These are phyloP conservation scores for Botrytis aclada DNA, from an alignment of 2,329 filamentous ascomycete species.

Conservation along the genomic window DNA sequence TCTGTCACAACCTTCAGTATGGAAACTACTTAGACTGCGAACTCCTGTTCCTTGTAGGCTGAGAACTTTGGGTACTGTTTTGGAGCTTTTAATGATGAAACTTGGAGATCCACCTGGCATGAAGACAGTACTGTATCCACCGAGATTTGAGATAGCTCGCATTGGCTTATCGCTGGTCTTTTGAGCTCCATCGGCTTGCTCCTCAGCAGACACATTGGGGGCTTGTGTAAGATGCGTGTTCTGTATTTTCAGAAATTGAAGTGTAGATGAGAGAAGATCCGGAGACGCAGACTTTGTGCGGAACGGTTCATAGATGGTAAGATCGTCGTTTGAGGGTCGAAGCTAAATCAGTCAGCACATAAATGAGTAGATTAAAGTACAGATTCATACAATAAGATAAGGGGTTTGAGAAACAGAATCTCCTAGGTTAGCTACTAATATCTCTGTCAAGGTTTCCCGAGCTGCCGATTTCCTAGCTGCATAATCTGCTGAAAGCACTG, in stretches of 20 bases:
- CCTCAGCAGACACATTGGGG: constrained; percentile 47
- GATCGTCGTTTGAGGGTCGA: constrained; percentile 74
- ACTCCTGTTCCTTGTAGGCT: constrained; percentile 66
- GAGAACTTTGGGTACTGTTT: constrained; percentile 73
- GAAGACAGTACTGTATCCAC: constrained; percentile 78
- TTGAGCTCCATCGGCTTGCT: constrained; percentile 49
- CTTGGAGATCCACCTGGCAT: constrained; percentile 75
- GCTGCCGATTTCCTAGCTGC: constrained; percentile 65
- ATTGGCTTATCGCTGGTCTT: constrained; percentile 43
- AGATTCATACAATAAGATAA: constrained; percentile 70
- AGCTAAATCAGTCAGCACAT: constrained; percentile 48
- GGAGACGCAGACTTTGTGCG: constrained; percentile 41
- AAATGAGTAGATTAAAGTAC: background rate
- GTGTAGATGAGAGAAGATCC: constrained; percentile 39
- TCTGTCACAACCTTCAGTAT: constrained; percentile 71
- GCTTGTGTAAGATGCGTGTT: constrained; percentile 65
- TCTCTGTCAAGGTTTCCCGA: constrained; percentile 72
- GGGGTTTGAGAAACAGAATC: constrained; percentile 67
- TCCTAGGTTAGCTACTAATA: constrained; percentile 81
- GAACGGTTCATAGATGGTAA: constrained; percentile 84
- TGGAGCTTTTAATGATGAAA: constrained; percentile 79
- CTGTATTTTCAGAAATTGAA: constrained; percentile 74
- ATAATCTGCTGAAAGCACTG: constrained; percentile 70
- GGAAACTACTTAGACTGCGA: constrained; percentile 69
- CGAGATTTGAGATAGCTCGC: constrained; percentile 55